Conservation (phyloP, 345 rosid genomes). For the Turritis glabra region DNA sequence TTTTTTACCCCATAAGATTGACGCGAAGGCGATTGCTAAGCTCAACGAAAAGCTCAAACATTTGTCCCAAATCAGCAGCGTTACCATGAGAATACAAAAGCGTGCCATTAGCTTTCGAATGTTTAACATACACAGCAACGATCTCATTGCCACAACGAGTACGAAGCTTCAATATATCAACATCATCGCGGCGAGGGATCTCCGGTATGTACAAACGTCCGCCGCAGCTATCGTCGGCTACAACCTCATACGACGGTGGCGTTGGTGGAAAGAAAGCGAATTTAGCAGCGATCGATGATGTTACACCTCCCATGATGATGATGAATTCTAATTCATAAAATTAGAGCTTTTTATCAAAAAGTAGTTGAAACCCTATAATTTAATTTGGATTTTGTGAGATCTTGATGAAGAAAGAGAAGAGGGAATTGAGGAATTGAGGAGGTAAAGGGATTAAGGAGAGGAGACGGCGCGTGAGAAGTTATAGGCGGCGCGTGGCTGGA, state of each 20-base stretch:
- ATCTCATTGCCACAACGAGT: slow-evolving; percentile 79
- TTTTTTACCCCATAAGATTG: slow-evolving; percentile 80
- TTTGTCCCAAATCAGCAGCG: slow-evolving; percentile 96
- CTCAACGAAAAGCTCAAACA: slow-evolving; percentile 91
- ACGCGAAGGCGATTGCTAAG: slow-evolving; percentile 79
- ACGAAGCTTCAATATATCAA: slow-evolving; percentile 72
- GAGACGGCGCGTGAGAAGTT: slow-evolving; percentile 27
- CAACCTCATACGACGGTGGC: slow-evolving; percentile 76
- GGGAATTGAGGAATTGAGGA: not conserved
- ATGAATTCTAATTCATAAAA: slow-evolving; percentile 39
- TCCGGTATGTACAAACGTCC: slow-evolving; percentile 58
- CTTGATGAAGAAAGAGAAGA: not conserved
- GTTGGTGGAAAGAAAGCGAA: slow-evolving; percentile 97
- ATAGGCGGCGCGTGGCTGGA: slow-evolving; percentile 37
- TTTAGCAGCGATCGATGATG: slow-evolving; percentile 95
- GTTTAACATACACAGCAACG: slow-evolving; percentile 75
- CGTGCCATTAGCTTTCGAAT: slow-evolving; percentile 72
- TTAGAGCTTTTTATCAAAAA: not conserved
- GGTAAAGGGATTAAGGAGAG: not conserved
- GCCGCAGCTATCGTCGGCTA: slow-evolving; percentile 47
- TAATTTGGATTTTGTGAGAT: not conserved
- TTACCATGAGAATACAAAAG: slow-evolving; percentile 94
- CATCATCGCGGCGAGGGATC: slow-evolving; percentile 60
- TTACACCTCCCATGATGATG: slow-evolving; percentile 81
- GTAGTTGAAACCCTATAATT: not conserved